Conservation (phyloP, 2,329 filamentous ascomycete species). For the Daldinia sp. region DNA sequence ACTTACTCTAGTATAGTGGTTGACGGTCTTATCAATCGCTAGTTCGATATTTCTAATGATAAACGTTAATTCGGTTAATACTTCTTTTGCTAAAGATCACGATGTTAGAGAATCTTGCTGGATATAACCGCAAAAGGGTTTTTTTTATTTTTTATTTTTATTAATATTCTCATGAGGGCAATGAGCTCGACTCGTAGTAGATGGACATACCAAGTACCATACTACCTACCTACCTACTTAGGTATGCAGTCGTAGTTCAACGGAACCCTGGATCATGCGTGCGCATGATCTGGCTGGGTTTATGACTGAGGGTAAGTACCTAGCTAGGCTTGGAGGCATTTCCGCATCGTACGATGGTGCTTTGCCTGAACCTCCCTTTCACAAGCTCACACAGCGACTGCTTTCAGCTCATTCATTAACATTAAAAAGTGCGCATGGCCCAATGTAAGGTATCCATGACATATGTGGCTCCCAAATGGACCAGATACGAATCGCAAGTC, state of each 20-base stretch:
- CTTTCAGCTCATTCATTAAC: neutral
- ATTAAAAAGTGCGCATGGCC: neutral
- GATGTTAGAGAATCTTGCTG: too few relatives aligned
- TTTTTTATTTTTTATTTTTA: neutral
- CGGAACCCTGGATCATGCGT: too few relatives aligned
- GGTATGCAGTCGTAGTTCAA: too few relatives aligned
- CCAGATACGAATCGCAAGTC: neutral
- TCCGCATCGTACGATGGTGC: neutral
- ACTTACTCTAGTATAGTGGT: neutral
- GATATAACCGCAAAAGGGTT: too few relatives aligned
- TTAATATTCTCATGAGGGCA: too few relatives aligned
- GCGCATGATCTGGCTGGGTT: too few relatives aligned
- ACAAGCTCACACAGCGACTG: neutral
- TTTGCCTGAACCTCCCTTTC: neutral
- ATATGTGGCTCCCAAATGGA: neutral
- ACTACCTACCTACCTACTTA: too few relatives aligned
- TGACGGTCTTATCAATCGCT: constrained; percentile 24
- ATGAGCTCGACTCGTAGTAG: too few relatives aligned
- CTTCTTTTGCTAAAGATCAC: too few relatives aligned
- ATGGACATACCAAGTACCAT: too few relatives aligned
- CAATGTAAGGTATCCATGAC: neutral
- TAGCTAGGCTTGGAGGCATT: neutral
- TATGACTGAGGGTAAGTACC: too few relatives aligned
- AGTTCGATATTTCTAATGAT: constrained; percentile 21
- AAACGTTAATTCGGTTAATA: neutral